Evolutionary conservation across 202 grass and related monocot species (phyloP).

Genomic region (Panicum hallii): DNA sequence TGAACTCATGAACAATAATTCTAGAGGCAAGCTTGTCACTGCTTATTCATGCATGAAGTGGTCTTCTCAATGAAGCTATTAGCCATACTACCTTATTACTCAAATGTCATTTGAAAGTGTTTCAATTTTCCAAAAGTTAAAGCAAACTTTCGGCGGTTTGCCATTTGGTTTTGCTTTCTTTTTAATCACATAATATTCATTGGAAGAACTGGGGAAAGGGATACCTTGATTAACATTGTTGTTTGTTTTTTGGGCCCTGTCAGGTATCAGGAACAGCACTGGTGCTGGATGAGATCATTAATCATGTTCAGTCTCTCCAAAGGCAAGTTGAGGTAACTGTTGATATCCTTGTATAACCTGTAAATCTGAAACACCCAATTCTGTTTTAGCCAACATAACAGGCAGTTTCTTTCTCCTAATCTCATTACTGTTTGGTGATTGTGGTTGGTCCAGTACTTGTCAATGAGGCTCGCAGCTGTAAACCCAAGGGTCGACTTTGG

Average conservation of each 20-base stretch:
- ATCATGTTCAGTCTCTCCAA: conserved; percentile 94
- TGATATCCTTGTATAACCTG: conserved; percentile 20
- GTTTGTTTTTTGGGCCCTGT: conserved; percentile 18
- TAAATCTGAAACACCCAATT: conserved; percentile 7
- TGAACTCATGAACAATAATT: neutral
- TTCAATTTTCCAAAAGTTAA: neutral
- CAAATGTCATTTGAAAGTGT: neutral
- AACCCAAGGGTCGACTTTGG: conserved; percentile 86
- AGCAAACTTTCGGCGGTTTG: neutral
- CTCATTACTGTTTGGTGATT: conserved; percentile 27
- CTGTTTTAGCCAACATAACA: neutral
- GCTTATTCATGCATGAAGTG: neutral
- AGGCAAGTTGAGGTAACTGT: conserved; percentile 83
- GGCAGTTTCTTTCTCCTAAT: conserved; percentile 11
- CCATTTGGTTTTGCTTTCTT: neutral
- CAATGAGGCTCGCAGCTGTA: conserved; percentile 87
- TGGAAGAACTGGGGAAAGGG: neutral
- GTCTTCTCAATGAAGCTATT: neutral
- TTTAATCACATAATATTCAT: neutral
- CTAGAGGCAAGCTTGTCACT: neutral
- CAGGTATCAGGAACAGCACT: conserved; percentile 86
- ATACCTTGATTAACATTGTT: conserved; percentile 10
- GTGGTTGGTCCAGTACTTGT: conserved; percentile 71
- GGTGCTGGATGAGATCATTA: conserved; percentile 97
- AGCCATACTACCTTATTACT: neutral